Base-by-base conservation (phyloP, 2,329 filamentous ascomycete species). In the Calonectria naviculata region DNA sequence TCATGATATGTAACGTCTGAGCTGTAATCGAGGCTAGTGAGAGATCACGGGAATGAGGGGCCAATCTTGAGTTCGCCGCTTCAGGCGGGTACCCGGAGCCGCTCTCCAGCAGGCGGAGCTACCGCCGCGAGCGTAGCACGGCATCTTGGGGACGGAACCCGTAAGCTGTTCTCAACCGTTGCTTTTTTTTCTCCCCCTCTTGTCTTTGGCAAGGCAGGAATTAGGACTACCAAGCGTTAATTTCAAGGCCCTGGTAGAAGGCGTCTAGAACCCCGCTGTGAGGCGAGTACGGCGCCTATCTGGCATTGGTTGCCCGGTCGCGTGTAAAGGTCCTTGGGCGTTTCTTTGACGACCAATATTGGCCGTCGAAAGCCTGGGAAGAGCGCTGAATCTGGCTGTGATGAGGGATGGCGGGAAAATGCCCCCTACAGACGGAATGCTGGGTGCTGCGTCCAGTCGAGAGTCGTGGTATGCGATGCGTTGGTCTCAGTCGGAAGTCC, bases 381-480 rank as follows among this genome's bases (percentile, higher is more conserved):
- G 60, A 58, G 38, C 34, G 28, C 13, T 31, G 42, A 31, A 19
- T 13, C 17, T 13, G 15, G 28, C 17, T 26, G 24, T 26, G 24
- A 47, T 9, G 28, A 36, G 52, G 29, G 52, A 61, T 38, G 2
- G n/a, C 21, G 29, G 26, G 60, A 64, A 29, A 46, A 62, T 67
- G 41, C 24, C 34, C 56, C 38, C 29, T 21, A 47, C 21, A 34
- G 42, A n/a, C 24, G 73, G 75, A 77, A 78, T 77, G 72, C 31
- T 71, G 36, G 58, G 26, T 52, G 54, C 69, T 70, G 67, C 67
- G 64, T 58, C 47, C 31, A 29, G 52, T 58, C 31, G 21, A 56
- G 19, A 31, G 28, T 47, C 42, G 26, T 66, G 46, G 58, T 56
- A 49, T 66, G 44, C 31, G 56, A 52, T 56, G 63, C 49, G 58